phyloP scores from a whole-genome alignment of 306 rosid genomes.

The Casuarina equisetifolia region DNA sequence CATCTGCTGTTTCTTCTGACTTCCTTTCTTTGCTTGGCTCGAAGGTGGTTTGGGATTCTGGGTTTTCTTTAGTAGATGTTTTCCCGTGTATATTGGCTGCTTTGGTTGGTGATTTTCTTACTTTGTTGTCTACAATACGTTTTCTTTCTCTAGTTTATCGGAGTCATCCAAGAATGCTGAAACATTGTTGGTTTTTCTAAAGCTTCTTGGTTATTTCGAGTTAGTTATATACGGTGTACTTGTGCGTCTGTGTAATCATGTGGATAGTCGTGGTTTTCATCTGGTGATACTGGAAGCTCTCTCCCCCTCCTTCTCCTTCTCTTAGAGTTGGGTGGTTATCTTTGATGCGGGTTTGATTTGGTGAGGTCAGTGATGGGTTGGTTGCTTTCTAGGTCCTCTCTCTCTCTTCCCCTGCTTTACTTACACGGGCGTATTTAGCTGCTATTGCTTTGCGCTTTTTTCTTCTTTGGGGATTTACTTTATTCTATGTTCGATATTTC shows the following conservation, averaged over 20 bases:
- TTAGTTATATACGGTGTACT: background rate
- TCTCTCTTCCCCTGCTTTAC: background rate
- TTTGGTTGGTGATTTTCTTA: background rate
- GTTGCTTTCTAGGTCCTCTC: constrained; percentile 33
- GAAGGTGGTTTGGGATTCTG: background rate
- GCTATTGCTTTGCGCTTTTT: background rate
- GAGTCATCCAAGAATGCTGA: background rate
- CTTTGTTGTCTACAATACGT: background rate
- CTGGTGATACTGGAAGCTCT: constrained; percentile 16
- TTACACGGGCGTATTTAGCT: constrained; percentile 5
- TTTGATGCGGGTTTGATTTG: constrained; percentile 27
- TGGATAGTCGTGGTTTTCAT: constrained; percentile 20
- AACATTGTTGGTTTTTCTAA: background rate
- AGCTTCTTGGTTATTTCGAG: background rate
- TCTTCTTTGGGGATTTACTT: constrained; percentile 1
- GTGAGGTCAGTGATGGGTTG: constrained; percentile 35
- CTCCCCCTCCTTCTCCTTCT: constrained; percentile 1
- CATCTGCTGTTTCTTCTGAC: background rate
- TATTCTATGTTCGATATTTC: constrained; percentile 8
- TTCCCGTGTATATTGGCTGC: background rate
- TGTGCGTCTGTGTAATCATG: background rate
- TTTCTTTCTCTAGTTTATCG: background rate
- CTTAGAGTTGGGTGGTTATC: constrained; percentile 22
- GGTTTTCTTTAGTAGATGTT: background rate
- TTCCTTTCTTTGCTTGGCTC: background rate